These are phyloP conservation scores for Geotrichum siamense DNA, from an alignment of 1,139 yeast genomes.

Conservation along the genomic window DNA sequence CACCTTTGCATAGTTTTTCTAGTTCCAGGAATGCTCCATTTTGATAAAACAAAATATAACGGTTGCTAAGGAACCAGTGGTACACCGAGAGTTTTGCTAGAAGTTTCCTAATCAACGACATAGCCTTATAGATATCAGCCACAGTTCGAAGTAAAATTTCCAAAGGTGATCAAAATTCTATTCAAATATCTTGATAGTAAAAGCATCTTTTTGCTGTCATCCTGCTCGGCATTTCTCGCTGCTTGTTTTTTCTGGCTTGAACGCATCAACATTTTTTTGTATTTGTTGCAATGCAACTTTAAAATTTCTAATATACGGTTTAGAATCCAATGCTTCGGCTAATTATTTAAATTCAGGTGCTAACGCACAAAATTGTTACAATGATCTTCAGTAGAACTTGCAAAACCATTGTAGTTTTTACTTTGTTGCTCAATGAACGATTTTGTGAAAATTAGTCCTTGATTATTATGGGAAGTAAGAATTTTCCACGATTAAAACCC, in stretches of 20 bases:
- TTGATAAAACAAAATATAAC: constrained; percentile 68
- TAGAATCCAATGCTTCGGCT: constrained; percentile 55
- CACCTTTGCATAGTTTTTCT: constrained; percentile 31
- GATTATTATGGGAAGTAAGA: too few relatives aligned
- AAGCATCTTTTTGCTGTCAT: constrained; percentile 61
- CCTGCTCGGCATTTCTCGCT: constrained; percentile 51
- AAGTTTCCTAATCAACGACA: constrained; percentile 71
- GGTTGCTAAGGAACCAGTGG: constrained; percentile 65
- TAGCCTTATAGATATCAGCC: constrained; percentile 42
- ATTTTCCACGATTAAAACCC: too few relatives aligned
- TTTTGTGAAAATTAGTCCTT: constrained; percentile 59
- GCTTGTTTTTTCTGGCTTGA: constrained; percentile 42
- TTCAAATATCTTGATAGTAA: constrained; percentile 11
- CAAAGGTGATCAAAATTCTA: constrained; percentile 38
- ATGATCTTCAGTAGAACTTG: constrained; percentile 48
- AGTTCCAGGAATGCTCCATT: constrained; percentile 55
- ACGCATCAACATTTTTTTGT: constrained; percentile 48
- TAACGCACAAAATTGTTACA: constrained; percentile 21
- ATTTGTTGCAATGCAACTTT: constrained; percentile 76
- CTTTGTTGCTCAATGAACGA: constrained; percentile 82
- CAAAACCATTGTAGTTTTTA: constrained; percentile 45
- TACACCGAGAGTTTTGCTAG: constrained; percentile 64
- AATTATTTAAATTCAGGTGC: background rate
- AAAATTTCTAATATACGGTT: constrained; percentile 89
- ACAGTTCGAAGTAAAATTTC: constrained; percentile 56